Conservation (phyloP, 495 filamentous ascomycete genomes). For the Aspergillus nanangensis region DNA sequence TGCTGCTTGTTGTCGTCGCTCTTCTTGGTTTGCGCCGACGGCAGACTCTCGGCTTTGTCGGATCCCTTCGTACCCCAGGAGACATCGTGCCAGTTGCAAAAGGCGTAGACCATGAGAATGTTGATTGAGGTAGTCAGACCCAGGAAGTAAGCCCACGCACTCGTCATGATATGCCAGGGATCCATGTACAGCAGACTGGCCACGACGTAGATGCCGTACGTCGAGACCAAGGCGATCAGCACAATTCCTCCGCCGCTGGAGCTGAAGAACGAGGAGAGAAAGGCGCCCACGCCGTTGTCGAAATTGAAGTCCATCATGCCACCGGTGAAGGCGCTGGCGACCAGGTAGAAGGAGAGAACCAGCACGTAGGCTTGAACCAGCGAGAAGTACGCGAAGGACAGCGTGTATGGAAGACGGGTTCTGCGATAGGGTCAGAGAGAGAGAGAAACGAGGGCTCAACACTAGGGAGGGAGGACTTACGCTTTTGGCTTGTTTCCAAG, state of each 20-base stretch:
- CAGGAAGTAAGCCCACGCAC: constrained; percentile 86
- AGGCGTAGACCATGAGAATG: constrained; percentile 95
- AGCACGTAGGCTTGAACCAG: constrained; percentile 86
- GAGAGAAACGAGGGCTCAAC: not conserved
- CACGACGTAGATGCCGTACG: constrained; percentile 92
- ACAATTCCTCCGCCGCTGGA: constrained; percentile 73
- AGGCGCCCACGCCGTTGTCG: constrained; percentile 42
- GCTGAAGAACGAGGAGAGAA: constrained; percentile 72
- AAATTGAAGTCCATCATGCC: constrained; percentile 49
- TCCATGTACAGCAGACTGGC: constrained; percentile 96
- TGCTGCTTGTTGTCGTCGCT: constrained; percentile 73
- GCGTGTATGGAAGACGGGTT: constrained; percentile 66
- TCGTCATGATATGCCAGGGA: constrained; percentile 99
- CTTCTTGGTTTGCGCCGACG: constrained; percentile 79
- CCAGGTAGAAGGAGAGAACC: constrained; percentile 80
- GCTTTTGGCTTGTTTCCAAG: constrained; percentile 94
- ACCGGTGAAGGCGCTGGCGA: constrained; percentile 69
- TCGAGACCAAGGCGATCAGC: constrained; percentile 84
- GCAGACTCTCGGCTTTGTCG: constrained; percentile 90
- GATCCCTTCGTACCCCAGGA: constrained; percentile 99
- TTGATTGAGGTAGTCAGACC: constrained; percentile 97
- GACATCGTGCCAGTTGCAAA: constrained; percentile 99
- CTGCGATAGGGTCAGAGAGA: constrained; percentile 24
- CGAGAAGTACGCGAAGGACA: constrained; percentile 82
- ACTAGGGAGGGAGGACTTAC: constrained; percentile 29